Evolutionary conservation across 2,329 filamentous ascomycete genomes (phyloP).

Genomic region (Spiromastix sp.): DNA sequence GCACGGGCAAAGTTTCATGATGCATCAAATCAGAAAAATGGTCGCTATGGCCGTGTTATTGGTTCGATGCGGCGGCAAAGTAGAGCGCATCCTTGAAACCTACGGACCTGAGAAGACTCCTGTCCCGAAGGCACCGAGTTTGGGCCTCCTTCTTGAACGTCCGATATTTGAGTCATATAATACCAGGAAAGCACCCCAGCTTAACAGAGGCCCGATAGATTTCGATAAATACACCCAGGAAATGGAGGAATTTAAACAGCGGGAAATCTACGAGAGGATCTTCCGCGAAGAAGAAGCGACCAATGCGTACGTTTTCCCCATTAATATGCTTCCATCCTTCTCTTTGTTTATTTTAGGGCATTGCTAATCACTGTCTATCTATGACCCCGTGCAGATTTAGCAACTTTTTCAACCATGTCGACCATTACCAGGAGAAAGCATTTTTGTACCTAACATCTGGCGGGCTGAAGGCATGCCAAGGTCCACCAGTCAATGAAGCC

Average conservation of each 20-base stretch:
- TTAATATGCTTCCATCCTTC: not conserved
- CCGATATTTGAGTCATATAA: slow-evolving; percentile 92
- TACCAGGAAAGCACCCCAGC: slow-evolving; percentile 52
- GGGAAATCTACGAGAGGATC: slow-evolving; percentile 84
- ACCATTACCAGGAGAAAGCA: slow-evolving; percentile 60
- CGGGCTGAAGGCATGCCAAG: slow-evolving; percentile 39
- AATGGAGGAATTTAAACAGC: slow-evolving; percentile 81
- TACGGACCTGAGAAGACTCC: slow-evolving; percentile 65
- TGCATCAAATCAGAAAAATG: slow-evolving; percentile 99
- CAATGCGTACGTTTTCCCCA: slow-evolving; percentile 58
- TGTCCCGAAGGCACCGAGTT: slow-evolving; percentile 85
- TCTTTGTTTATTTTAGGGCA: no score
- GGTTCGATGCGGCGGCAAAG: slow-evolving; percentile 70
- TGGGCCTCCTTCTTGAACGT: slow-evolving; percentile 79
- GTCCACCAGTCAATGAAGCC: slow-evolving; percentile 6
- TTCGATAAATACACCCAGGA: slow-evolving; percentile 68
- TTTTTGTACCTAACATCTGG: slow-evolving; percentile 67
- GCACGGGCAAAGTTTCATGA: slow-evolving; percentile 98
- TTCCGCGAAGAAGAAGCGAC: slow-evolving; percentile 82
- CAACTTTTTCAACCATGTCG: slow-evolving; percentile 68
- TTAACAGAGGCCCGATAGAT: slow-evolving; percentile 59
- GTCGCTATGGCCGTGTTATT: slow-evolving; percentile 82
- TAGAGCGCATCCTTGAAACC: slow-evolving; percentile 60
- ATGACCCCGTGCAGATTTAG: slow-evolving; percentile 51
- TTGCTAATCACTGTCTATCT: not conserved